Evolutionary conservation across 169 alveolate genomes (phyloP), one percentile per base, ranked within the genome.

Genomic region (Plasmodium yoelii): DNA sequence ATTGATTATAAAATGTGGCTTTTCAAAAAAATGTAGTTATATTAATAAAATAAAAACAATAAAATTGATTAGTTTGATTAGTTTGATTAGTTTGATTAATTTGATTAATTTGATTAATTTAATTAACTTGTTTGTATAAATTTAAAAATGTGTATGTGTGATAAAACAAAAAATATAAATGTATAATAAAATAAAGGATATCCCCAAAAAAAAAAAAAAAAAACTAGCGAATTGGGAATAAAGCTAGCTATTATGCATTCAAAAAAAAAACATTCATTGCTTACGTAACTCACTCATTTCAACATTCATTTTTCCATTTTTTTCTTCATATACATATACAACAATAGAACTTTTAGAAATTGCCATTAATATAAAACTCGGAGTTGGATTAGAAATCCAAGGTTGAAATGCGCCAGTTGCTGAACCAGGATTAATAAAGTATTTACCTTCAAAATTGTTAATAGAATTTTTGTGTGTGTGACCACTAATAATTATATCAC

Each of bases 401-500:
- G 98, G 97, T 61, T 97, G 96, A 88, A 95, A 97, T 28, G 98
- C 97, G 4, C 99, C 99, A 22, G 99, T 96, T 18, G 97, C 98
- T 22, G 98, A 92, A 2, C 99, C 99, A 12, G 99, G 99, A 92
- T 97, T 97, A 60, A 97, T 94, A 74, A 96, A 96, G 84, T 96
- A 95, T 93, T 97, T 97, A 39, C 97, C 98, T 70, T 95, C 96
- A 42, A 91, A 87, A 65, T 94, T 93, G 22, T 93, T 93, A 8
- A 96, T 92, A 64, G 92, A 93, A 61, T 95, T 92, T 70, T 93
- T 88, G 88, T 97, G 99, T 65, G 98, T 96, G 84, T 97, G 98
- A 26, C 99, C 99, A 34, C 93, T 92, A 47, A 97, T 93, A 60
- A 97, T 91, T 60, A 97, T 94, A 88, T 97, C 99, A 68, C 96